Conservation (phyloP, 768 basidiomycete genomes). For the Pulveroboletus sp. region DNA sequence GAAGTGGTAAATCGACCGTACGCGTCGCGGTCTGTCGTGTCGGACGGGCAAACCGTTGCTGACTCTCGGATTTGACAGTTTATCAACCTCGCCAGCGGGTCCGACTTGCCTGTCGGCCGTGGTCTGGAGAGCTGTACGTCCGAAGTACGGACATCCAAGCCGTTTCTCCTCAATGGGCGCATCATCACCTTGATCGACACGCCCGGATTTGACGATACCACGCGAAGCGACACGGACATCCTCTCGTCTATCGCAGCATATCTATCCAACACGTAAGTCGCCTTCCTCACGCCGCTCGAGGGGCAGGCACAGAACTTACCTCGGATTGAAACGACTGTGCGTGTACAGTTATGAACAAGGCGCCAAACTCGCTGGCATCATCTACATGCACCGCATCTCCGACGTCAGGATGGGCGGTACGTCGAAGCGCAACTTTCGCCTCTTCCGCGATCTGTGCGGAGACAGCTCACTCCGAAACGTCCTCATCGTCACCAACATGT, state of each 20-base stretch:
- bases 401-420: constrained; percentile 49
- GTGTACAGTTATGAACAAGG: constrained; percentile 30
- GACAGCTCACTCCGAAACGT: constrained; percentile 45
- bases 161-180: constrained; percentile 44
- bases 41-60: not conserved
- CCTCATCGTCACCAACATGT: constrained; percentile 52
- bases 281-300: not conserved
- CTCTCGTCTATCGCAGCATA: constrained; percentile 45
- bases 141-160: constrained; percentile 38
- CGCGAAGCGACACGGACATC: constrained; percentile 45
- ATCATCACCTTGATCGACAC: constrained; percentile 52
- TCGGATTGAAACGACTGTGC: not conserved
- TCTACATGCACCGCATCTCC: constrained; percentile 52
- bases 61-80: constrained; percentile 35
- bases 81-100: constrained; percentile 50
- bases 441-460: constrained; percentile 52
- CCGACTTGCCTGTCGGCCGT: constrained; percentile 40
- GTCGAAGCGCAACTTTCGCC: constrained; percentile 46
- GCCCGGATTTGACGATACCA: constrained; percentile 57
- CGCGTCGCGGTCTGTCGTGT: not conserved
- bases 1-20: constrained; percentile 36
- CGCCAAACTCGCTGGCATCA: constrained; percentile 45
- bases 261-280: constrained; percentile 30
- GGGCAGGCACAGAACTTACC: not conserved
- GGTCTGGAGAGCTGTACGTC: constrained; percentile 49